Evolutionary conservation across 768 basidiomycete species (phyloP), one percentile per base, ranked within the genome.

Genomic region (Tulasnella calospora): DNA sequence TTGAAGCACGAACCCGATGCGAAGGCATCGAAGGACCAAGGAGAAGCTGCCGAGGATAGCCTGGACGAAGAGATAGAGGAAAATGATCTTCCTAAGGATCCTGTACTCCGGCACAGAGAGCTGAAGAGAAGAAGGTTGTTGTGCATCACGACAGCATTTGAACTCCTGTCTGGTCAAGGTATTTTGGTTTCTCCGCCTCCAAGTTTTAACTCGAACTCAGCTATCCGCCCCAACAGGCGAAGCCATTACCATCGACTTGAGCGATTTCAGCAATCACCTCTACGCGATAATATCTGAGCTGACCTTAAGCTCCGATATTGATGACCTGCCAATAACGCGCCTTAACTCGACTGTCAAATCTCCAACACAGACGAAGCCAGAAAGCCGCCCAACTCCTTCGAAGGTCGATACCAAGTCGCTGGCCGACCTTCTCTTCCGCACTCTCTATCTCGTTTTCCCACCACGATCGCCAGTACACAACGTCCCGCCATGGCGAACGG

Each of bases 81-180:
- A 78, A 79, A 78, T 36, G 80, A 80, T 41, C 72, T 76, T 47
- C 67, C 77, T 12, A 79, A 75, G 38, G 81, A 81, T 30, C 35
- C 44, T 33, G 73, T 73, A 40, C 78, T 57, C 38, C 75, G 75
- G 7, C 23, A 61, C 35, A n/a, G 67, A 13, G 75, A 76, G 61
- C 84, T 86, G 71, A 84, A 90, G 76, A 89, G 87, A 79, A 89
- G 88, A 81, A 90, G 89, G 81, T 86, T 99, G 79, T 86, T 92
- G 80, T 98, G 94, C 82, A 94, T 99, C 82, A 91, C 94, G 79
- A 98, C 98, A 55, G 98, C 97, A n/a, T 98, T 98, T 82, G 96
- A 98, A 82, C 89, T 99, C 71, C 89, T 99, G 57, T 93, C 94
- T 17, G 98, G 98, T 36, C 98, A 99, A 90, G 98, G 61, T 67